Conservation (phyloP, 805 yeast species). For the Spathaspora girioi region DNA sequence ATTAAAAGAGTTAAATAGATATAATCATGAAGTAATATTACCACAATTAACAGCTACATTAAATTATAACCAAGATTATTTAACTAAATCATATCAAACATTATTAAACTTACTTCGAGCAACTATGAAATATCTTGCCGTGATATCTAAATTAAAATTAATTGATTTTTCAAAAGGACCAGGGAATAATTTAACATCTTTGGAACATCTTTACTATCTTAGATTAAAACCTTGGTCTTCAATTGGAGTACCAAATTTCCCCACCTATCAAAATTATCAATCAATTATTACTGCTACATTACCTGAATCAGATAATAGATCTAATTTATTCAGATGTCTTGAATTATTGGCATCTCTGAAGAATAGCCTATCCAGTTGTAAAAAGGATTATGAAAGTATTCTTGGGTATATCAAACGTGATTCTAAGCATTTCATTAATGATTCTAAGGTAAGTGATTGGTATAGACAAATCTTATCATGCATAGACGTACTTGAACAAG, state of each 20-base stretch:
- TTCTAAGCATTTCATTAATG: background rate
- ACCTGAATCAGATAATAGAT: conserved; percentile 1
- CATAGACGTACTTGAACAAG: conserved; percentile 11
- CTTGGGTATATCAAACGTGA: conserved; percentile 4
- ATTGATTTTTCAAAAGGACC: conserved; percentile 24
- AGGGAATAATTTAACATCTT: conserved; percentile 17
- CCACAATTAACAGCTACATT: conserved; percentile 29
- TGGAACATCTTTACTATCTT: conserved; percentile 32
- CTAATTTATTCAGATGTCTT: conserved; percentile 5
- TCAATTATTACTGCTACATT: conserved; percentile 3
- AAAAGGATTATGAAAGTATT: background rate
- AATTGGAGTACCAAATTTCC: conserved; percentile 72
- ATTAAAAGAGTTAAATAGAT: conserved; percentile 26
- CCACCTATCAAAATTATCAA: conserved; percentile 42
- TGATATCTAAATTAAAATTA: conserved; percentile 16
- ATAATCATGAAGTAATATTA: conserved; percentile 26
- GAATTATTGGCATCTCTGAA: conserved; percentile 5
- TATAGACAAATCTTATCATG: conserved; percentile 15
- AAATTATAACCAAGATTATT: conserved; percentile 18
- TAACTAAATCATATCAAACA: conserved; percentile 16
- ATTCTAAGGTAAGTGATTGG: conserved; percentile 13
- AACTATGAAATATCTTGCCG: conserved; percentile 13
- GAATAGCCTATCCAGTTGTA: background rate
- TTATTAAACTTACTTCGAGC: conserved; percentile 18
- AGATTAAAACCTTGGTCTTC: conserved; percentile 78